Conservation (phyloP, 2,329 filamentous ascomycete species). For the Diaporthe sp. region DNA sequence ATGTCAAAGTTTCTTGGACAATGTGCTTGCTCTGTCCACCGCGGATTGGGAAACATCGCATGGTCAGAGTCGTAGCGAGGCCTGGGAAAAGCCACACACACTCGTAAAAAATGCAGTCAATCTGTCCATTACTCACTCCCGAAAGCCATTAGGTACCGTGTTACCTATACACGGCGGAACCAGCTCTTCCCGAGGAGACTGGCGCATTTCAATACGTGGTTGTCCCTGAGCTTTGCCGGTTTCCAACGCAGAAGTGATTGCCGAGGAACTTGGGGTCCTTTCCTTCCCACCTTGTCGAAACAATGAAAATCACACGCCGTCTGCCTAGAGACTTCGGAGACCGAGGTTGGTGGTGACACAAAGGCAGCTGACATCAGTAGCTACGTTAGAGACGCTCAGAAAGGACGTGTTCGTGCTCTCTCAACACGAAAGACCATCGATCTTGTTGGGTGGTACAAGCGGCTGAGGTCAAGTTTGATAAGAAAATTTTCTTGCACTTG, state of each 20-base stretch:
- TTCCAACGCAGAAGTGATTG: too few relatives aligned
- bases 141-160: neutral
- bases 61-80: neutral
- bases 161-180: neutral
- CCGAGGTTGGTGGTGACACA: neutral
- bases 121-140: neutral
- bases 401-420: neutral
- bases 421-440: neutral
- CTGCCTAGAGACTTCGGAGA: neutral
- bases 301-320: neutral
- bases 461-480: neutral
- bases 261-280: neutral
- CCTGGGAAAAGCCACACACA: too few relatives aligned
- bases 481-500: constrained; percentile 14
- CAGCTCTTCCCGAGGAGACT: neutral
- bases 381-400: neutral
- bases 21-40: neutral
- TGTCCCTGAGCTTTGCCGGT: neutral
- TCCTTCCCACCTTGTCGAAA: neutral
- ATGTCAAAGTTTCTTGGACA: neutral
- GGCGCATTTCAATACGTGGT: neutral
- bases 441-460: neutral
- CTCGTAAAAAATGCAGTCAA: neutral
- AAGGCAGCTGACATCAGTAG: neutral
- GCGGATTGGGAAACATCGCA: neutral